Conservation (phyloP, 768 basidiomycete genomes). For the Leccinum aurantiacum region DNA sequence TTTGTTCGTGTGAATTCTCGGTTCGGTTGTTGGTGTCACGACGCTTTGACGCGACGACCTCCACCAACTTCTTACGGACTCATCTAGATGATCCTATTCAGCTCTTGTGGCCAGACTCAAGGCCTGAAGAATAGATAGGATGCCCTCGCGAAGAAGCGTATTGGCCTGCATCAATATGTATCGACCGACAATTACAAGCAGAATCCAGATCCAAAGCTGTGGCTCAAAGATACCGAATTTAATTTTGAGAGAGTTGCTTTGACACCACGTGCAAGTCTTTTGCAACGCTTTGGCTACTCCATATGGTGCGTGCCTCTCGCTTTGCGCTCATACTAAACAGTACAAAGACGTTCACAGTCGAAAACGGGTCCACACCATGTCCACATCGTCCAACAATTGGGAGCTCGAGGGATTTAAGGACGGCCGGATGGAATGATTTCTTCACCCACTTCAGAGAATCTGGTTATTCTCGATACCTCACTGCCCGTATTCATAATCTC, state of each 20-base stretch:
- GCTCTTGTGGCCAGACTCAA: not conserved
- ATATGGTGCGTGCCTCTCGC: not conserved
- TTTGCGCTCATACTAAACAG: conserved; percentile 4
- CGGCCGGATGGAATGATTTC: not conserved
- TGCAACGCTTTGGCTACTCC: not conserved
- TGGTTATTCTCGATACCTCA: conserved; percentile 12
- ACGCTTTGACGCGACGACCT: not conserved
- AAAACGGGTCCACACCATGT: not conserved
- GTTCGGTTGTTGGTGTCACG: not conserved
- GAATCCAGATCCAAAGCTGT: not conserved
- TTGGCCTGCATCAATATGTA: not conserved
- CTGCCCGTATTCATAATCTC: not conserved
- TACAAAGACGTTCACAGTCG: conserved; percentile 1
- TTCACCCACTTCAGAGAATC: conserved; percentile 5
- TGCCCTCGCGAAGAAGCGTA: not conserved
- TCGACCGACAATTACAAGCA: not conserved
- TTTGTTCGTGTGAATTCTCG: not conserved
- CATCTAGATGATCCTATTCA: too few relatives aligned
- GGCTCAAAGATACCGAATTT: not conserved
- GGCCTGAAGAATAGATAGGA: not conserved
- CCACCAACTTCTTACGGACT: too few relatives aligned
- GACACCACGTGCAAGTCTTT: not conserved
- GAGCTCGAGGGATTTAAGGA: conserved; percentile 16
- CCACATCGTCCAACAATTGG: conserved; percentile 8
- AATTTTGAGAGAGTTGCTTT: conserved; percentile 2